Percentiles rank a stretch among this genome's conserved stretches.
Evolutionary conservation across 139 green algal genomes (phyloP).

Genomic region (Coccomyxa sp.): DNA sequence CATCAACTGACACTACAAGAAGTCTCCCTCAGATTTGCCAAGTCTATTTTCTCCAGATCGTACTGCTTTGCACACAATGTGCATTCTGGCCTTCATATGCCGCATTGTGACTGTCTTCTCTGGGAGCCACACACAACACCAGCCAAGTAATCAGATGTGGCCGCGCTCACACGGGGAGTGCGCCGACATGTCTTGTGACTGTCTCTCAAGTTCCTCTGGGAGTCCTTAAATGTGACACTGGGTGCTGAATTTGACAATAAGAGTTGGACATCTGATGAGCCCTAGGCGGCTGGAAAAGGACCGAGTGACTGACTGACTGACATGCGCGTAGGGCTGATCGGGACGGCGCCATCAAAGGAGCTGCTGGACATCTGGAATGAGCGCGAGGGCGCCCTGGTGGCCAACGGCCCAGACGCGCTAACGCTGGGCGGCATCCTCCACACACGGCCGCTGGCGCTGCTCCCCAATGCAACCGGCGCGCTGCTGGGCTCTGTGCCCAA

Average conservation of each 20-base stretch:
- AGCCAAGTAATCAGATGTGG: not conserved
- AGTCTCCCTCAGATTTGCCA: too few relatives aligned
- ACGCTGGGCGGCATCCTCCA: slow-evolving; percentile 54
- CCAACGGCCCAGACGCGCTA: slow-evolving; percentile 26
- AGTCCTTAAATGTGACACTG: too few relatives aligned
- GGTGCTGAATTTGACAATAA: not conserved
- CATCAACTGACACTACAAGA: too few relatives aligned
- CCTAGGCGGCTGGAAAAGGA: not conserved
- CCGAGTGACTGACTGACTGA: not conserved
- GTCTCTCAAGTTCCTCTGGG: too few relatives aligned
- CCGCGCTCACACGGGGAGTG: too few relatives aligned
- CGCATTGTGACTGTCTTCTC: not conserved
- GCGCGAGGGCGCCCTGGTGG: slow-evolving; percentile 51
- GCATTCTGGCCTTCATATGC: not conserved
- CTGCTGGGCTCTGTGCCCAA: slow-evolving; percentile 44
- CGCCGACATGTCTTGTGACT: too few relatives aligned
- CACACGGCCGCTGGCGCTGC: slow-evolving; percentile 58
- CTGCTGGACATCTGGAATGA: slow-evolving; percentile 75
- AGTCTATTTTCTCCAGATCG: too few relatives aligned
- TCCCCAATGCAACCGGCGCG: slow-evolving; percentile 50
- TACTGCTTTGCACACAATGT: too few relatives aligned
- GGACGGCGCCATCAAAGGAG: slow-evolving; percentile 65
- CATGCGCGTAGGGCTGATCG: slow-evolving; percentile 46
- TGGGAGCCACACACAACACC: not conserved
- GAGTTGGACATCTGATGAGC: not conserved